These are phyloP conservation scores for Pythium phragmiticola DNA, from an alignment of 352 stramenopile genomes.

Conservation along the genomic window DNA sequence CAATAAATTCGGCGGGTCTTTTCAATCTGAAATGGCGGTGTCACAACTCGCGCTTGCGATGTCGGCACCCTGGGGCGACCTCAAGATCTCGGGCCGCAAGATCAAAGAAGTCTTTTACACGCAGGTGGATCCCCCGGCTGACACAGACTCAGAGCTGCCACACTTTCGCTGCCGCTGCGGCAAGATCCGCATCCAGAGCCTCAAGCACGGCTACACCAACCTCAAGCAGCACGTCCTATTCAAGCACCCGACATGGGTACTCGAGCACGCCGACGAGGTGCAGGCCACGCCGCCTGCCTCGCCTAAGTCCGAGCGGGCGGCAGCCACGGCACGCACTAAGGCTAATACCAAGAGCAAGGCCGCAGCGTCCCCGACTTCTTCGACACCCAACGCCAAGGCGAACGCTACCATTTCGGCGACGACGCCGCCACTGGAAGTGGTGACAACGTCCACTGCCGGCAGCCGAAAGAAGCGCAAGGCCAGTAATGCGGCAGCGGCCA, in stretches of 20 bases:
- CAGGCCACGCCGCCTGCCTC: conserved; percentile 23
- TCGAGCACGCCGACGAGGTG: conserved; percentile 21
- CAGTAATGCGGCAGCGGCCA: conserved; percentile 1
- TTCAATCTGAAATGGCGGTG: neutral
- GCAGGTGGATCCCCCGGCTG: conserved; percentile 13
- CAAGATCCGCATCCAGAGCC: conserved; percentile 50
- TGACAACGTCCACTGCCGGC: neutral
- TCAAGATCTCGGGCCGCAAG: conserved; percentile 26
- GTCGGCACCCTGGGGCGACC: conserved; percentile 8
- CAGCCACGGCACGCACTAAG: neutral
- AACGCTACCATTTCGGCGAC: neutral
- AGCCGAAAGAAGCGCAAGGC: conserved; percentile 21
- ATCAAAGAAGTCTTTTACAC: conserved; percentile 33
- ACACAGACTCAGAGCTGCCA: conserved; percentile 13
- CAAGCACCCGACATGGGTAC: conserved; percentile 62
- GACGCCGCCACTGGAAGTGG: neutral
- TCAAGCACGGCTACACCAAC: conserved; percentile 60
- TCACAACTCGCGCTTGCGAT: neutral
- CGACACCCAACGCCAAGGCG: neutral
- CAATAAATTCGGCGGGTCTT: conserved; percentile 16
- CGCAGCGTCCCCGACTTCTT: neutral
- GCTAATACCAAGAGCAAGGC: neutral
- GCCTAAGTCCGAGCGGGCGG: neutral
- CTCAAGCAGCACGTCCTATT: conserved; percentile 63
- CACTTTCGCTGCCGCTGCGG: conserved; percentile 64